Evolutionary conservation across 805 yeast species (phyloP), one percentile per base, ranked within the genome.

Genomic region (Suhomyces faveliae): DNA sequence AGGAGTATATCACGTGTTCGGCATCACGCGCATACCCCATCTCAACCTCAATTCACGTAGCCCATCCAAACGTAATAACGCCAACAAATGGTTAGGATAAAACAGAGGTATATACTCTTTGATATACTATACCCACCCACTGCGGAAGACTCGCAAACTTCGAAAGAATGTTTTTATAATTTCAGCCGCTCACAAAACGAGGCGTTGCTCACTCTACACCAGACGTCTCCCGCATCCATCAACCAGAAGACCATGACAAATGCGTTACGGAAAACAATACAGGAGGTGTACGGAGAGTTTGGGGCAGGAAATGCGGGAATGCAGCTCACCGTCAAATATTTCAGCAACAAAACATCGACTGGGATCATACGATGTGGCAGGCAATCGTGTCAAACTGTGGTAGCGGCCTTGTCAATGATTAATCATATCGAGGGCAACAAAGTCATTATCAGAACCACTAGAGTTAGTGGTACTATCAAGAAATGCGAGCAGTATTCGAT

Each of bases 391-490:
- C 80, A 83, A 39, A 56, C 78, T 3, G 79, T 89, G 1, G 71
- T 88, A 48, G 88, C 85, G 0, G 88, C 96, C 0, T 62, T 92
- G 51, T 69, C 81, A 1, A 62, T 83, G 42, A 78, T 85, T 9
- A 72, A 71, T 35, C 67, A 68, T 23, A 57, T 89, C 2, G 82
- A 75, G 13, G 81, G 77, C 19, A 59, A 60, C 24, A 66, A 68
- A 5, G 78, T 82, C 4, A 75, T 85, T 9, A 63, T 90, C 12
- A 73, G 83, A 46, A 84, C 87, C 23, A 67, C 78, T 4, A 86
- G 85, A 48, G 81, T 88, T 0, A 84, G 96, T 59, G 98, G 97
- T 0, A 89, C 97, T 0, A 90, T 91, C 25, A 84, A 83, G 61
- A 89, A 88, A 60, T 80, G 95, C 53, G 96, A 91, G 61, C 78